Evolutionary conservation across 1,139 yeast genomes (phyloP).

Genomic region (Hemisphaericaspora xylofermentans): DNA sequence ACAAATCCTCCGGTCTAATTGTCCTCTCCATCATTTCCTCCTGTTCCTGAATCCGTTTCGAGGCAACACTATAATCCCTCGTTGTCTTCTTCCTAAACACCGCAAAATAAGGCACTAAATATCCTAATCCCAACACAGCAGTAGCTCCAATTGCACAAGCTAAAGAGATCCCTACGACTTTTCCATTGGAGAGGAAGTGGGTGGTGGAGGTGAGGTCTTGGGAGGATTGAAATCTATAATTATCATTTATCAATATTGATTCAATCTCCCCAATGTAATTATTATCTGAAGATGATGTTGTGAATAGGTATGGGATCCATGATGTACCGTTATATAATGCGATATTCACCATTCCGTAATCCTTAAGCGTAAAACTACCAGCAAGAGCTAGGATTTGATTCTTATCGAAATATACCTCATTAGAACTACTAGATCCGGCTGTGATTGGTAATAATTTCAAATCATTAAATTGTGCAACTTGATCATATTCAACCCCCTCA

Average conservation of each 20-base stretch:
- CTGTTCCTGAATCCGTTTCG: constrained; percentile 54
- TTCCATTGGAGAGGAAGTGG: constrained; percentile 51
- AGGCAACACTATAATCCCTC: constrained; percentile 26
- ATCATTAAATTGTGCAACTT: constrained; percentile 36
- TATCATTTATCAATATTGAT: constrained; percentile 38
- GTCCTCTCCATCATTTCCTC: constrained; percentile 70
- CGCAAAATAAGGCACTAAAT: constrained; percentile 53
- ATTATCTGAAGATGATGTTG: constrained; percentile 19
- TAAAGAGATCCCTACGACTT: constrained; percentile 81
- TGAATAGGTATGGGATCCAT: constrained; percentile 70
- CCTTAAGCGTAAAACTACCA: constrained; percentile 55
- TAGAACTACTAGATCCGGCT: constrained; percentile 29
- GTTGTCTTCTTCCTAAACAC: constrained; percentile 36
- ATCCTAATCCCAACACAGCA: constrained; percentile 61
- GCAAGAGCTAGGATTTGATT: constrained; percentile 55
- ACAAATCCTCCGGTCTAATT: constrained; percentile 61
- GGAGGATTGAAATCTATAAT: constrained; percentile 38
- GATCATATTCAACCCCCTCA: constrained; percentile 29
- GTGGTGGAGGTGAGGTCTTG: constrained; percentile 26
- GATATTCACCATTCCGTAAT: constrained; percentile 61
- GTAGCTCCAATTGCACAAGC: constrained; percentile 88
- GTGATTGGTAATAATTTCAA: constrained; percentile 39
- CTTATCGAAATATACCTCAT: constrained; percentile 36
- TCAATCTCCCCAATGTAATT: constrained; percentile 31
- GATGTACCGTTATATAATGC: constrained; percentile 67